These are phyloP conservation scores for Cyberlindnera galapagoensis DNA, from an alignment of 805 yeast species.

Conservation along the genomic window DNA sequence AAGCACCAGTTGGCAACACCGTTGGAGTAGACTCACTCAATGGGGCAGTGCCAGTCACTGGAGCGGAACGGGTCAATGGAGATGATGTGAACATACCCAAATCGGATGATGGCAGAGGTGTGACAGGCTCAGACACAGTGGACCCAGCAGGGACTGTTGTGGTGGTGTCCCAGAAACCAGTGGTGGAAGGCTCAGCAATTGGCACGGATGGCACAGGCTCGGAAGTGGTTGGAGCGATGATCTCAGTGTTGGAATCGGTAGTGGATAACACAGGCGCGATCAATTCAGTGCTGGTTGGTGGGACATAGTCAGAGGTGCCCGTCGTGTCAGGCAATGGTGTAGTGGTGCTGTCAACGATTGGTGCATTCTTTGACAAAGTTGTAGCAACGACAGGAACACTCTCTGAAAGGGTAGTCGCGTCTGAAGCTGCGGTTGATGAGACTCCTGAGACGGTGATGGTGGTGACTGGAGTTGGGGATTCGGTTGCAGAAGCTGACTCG, in stretches of 20 bases:
- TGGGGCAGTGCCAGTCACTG: neutral
- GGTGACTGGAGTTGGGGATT: neutral
- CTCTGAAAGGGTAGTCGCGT: neutral
- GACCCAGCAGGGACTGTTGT: neutral
- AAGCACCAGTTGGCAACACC: too few relatives aligned
- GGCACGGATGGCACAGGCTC: neutral
- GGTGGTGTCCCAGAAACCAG: slow-evolving; percentile 1
- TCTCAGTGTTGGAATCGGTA: neutral
- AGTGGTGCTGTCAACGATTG: slow-evolving; percentile 2
- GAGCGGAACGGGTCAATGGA: neutral
- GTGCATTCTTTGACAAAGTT: slow-evolving; percentile 6
- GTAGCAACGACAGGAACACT: slow-evolving; percentile 5
- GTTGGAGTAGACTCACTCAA: too few relatives aligned
- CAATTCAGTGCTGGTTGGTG: neutral
- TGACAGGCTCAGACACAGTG: too few relatives aligned
- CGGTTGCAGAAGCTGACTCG: slow-evolving; percentile 1
- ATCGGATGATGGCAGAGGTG: neutral
- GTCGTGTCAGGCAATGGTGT: too few relatives aligned
- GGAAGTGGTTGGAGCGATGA: slow-evolving; percentile 1
- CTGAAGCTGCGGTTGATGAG: slow-evolving; percentile 1
- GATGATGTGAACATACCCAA: neutral
- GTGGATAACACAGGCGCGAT: neutral
- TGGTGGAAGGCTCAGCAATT: neutral
- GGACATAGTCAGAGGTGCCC: too few relatives aligned
- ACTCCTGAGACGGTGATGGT: neutral